phyloP scores from a whole-genome alignment of 352 stramenopile species.

The Thraustochytrium sp. region DNA sequence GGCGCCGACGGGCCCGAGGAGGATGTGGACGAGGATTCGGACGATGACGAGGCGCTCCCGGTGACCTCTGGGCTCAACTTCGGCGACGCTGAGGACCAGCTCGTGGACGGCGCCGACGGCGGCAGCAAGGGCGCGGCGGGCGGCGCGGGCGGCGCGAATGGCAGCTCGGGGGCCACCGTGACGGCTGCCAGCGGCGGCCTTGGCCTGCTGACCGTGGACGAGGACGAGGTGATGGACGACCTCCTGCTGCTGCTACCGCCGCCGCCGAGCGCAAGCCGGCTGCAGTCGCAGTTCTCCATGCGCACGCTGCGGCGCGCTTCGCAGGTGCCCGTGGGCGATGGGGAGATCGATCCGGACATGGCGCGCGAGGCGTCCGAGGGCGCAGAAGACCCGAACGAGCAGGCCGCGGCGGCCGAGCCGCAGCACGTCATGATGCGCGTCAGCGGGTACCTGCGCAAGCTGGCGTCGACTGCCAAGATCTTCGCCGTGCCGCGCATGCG shows the following conservation, averaged over 20 bases:
- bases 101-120: neutral
- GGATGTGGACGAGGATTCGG: neutral
- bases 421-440: slow-evolving; percentile 8
- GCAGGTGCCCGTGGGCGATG: slow-evolving; percentile 1
- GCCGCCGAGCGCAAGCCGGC: neutral
- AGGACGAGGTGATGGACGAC: neutral
- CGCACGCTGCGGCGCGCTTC: slow-evolving; percentile 6
- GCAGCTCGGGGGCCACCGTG: neutral
- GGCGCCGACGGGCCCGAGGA: neutral
- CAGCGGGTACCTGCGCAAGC: slow-evolving; percentile 7
- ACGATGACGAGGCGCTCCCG: neutral
- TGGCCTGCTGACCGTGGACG: neutral
- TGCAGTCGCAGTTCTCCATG: slow-evolving; percentile 2
- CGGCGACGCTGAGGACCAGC: slow-evolving; percentile 8
- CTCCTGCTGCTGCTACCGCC: neutral
- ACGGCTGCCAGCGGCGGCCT: neutral
- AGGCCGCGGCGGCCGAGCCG: neutral
- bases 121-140: neutral
- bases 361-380: neutral
- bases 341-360: neutral
- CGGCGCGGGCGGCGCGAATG: neutral
- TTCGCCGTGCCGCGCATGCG: neutral
- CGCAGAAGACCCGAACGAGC: neutral
- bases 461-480: neutral
- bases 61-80: slow-evolving; percentile 33